A percentile compares a stretch with the other conserved stretches of the same genome.
These are phyloP conservation scores for Rhododendron mucronatum DNA, from an alignment of 148 eudicot genomes.

Conservation along the genomic window DNA sequence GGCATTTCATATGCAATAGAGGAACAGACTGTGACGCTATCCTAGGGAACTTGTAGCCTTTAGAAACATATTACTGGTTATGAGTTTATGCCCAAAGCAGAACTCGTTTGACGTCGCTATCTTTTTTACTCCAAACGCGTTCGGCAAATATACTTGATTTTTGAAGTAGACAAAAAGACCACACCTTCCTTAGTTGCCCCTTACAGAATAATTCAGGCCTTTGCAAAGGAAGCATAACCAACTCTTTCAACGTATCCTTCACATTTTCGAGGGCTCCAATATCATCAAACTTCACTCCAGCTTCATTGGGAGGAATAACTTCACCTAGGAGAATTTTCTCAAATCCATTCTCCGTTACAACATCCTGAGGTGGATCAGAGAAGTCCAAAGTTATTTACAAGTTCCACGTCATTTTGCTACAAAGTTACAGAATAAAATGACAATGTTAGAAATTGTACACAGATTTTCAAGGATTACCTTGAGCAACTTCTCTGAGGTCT, in stretches of 20 bases:
- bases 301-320: constrained; percentile 90
- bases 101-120: not conserved
- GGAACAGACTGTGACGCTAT: not conserved
- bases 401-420: not conserved
- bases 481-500: constrained; percentile 75
- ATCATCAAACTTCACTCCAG: constrained; percentile 95
- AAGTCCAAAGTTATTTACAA: not conserved
- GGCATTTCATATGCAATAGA: not conserved
- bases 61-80: not conserved
- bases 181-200: constrained; percentile 90
- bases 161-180: not conserved
- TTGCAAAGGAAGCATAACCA: constrained; percentile 97
- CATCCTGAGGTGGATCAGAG: constrained; percentile 53
- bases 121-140: not conserved
- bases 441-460: not conserved
- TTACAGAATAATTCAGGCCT: constrained; percentile 95
- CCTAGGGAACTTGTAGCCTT: not conserved
- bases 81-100: not conserved
- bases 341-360: constrained; percentile 87
- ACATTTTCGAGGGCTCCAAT: constrained; percentile 97
- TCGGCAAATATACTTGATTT: not conserved
- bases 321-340: constrained; percentile 82
- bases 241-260: constrained; percentile 90
- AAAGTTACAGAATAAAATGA: not conserved
- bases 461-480: constrained; percentile 40